Conservation (phyloP, 2,329 filamentous ascomycete species). For the Nemania diffusa region DNA sequence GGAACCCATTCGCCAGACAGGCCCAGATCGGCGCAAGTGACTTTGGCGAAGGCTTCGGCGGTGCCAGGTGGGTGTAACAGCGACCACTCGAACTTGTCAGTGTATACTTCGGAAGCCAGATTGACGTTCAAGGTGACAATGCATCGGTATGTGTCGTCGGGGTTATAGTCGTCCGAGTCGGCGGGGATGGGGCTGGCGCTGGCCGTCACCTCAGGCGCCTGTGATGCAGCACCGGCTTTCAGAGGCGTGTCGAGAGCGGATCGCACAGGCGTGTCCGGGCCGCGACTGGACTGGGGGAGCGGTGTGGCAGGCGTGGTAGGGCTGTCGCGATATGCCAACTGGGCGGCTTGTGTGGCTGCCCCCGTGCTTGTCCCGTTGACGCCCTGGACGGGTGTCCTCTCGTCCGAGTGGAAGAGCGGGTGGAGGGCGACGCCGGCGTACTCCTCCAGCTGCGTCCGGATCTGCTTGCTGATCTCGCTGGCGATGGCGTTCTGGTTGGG, state of each 20-base stretch:
- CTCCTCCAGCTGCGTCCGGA: slow-evolving; percentile 93
- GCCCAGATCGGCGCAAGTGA: slow-evolving; percentile 92
- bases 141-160: slow-evolving; percentile 94
- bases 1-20: slow-evolving; percentile 93
- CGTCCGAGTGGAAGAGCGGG: slow-evolving; percentile 80
- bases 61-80: slow-evolving; percentile 90
- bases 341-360: slow-evolving; percentile 35
- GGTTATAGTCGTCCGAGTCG: slow-evolving; percentile 81
- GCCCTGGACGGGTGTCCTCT: slow-evolving; percentile 41
- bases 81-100: slow-evolving; percentile 98
- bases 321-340: slow-evolving; percentile 48
- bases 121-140: slow-evolving; percentile 93
- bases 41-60: slow-evolving; percentile 89
- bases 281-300: slow-evolving; percentile 56
- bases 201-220: slow-evolving; percentile 70
- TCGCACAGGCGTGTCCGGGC: slow-evolving; percentile 66
- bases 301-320: slow-evolving; percentile 57
- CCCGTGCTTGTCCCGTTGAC: too few species aligned
- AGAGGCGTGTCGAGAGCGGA: slow-evolving; percentile 65
- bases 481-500: slow-evolving; percentile 77
- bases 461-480: slow-evolving; percentile 88
- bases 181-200: slow-evolving; percentile 71
- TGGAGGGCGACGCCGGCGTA: slow-evolving; percentile 95
- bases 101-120: slow-evolving; percentile 89
- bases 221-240: slow-evolving; percentile 57